These are phyloP conservation scores for Penicillium expansum DNA, from an alignment of 2,329 filamentous ascomycete genomes.

Conservation along the genomic window DNA sequence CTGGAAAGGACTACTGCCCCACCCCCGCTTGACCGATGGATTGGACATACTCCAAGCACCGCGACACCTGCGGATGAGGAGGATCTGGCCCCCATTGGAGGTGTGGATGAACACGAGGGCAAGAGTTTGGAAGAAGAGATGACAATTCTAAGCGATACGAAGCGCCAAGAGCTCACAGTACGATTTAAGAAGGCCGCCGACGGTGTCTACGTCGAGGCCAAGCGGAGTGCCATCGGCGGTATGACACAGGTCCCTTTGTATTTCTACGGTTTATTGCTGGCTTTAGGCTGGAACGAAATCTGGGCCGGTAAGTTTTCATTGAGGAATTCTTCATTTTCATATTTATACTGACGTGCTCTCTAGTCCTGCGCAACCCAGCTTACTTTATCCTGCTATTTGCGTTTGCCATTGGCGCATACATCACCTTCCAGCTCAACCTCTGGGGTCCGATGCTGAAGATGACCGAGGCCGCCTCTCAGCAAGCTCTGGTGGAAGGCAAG, in stretches of 20 bases:
- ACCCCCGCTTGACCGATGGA: slow-evolving; percentile 80
- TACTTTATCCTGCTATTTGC: slow-evolving; percentile 89
- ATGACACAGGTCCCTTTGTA: slow-evolving; percentile 92
- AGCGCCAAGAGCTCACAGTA: slow-evolving; percentile 85
- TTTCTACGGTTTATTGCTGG: slow-evolving; percentile 85
- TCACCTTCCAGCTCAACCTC: slow-evolving; percentile 90
- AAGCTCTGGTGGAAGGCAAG: slow-evolving; percentile 89
- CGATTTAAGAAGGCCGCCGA: slow-evolving; percentile 98
- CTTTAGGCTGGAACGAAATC: slow-evolving; percentile 98
- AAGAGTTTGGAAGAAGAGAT: slow-evolving; percentile 96
- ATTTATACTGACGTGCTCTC: slow-evolving; percentile 4
- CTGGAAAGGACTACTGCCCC: slow-evolving; percentile 70
- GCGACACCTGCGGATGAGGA: slow-evolving; percentile 84
- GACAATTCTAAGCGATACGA: slow-evolving; percentile 85
- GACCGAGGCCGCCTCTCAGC: slow-evolving; percentile 80
- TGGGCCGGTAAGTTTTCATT: slow-evolving; percentile 68
- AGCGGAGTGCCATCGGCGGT: slow-evolving; percentile 91
- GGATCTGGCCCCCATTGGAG: slow-evolving; percentile 82
- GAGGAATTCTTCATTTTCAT: slow-evolving; percentile 7
- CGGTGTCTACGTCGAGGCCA: slow-evolving; percentile 96
- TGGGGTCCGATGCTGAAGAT: slow-evolving; percentile 96
- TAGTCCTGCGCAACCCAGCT: slow-evolving; percentile 88
- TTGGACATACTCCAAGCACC: slow-evolving; percentile 72
- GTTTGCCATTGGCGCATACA: slow-evolving; percentile 71
- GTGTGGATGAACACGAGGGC: slow-evolving; percentile 89